A percentile compares a stretch with the other conserved stretches of the same genome.
Evolutionary conservation across 1,284 basidiomycete genomes (phyloP).

Genomic region (Tilletia horrida): DNA sequence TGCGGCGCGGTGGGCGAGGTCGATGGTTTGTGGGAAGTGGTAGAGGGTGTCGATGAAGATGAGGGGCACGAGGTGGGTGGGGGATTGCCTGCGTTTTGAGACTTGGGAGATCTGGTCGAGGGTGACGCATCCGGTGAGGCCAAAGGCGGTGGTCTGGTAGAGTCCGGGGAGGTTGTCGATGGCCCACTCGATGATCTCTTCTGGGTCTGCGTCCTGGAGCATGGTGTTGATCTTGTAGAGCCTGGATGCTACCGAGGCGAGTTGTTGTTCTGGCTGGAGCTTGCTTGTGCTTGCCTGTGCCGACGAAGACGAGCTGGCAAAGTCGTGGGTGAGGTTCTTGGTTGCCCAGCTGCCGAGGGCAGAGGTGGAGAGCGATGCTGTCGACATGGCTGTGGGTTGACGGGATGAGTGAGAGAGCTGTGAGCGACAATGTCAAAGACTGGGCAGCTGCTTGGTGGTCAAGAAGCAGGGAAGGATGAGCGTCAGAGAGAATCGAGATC

Average conservation of each 20-base stretch:
- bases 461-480: too few relatives aligned
- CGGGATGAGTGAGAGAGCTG: too few relatives aligned
- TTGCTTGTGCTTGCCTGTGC: conserved; percentile 10
- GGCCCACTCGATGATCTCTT: conserved; percentile 51
- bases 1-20: conserved; percentile 76
- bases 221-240: conserved; percentile 48
- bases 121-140: conserved; percentile 53
- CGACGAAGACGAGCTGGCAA: neutral
- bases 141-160: conserved; percentile 54
- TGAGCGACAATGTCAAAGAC: too few relatives aligned
- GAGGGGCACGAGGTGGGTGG: conserved; percentile 52
- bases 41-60: conserved; percentile 76
- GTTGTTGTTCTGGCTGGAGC: conserved; percentile 30
- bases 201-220: conserved; percentile 44
- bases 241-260: neutral
- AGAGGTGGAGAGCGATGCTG: conserved; percentile 1
- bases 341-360: neutral
- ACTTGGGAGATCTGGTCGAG: conserved; percentile 50
- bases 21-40: conserved; percentile 89
- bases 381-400: conserved; percentile 2
- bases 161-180: conserved; percentile 53
- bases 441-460: too few relatives aligned
- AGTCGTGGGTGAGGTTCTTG: too few relatives aligned
- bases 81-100: conserved; percentile 38
- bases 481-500: too few relatives aligned